Base-by-base conservation (phyloP, 208 protist species). In the Acanthamoeba lenticulata region DNA sequence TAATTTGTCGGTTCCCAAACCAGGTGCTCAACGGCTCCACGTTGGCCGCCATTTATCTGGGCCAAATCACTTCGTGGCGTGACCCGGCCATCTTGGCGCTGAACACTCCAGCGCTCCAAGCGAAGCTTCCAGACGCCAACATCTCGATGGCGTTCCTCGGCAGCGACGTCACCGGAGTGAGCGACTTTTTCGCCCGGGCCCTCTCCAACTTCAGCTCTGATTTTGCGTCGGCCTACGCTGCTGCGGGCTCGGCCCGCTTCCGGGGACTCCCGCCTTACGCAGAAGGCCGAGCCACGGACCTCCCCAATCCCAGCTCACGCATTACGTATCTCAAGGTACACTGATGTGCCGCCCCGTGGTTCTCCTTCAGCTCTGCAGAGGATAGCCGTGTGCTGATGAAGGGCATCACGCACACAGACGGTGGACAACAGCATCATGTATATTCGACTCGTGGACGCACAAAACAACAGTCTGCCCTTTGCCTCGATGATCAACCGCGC, bases 361-460 rank as follows among this genome's bases (percentile, higher is more conserved):
- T 77, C 42, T 44, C 67, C 32, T 77, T 44, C 11, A 0, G 1
- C 1, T 74, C 27, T 32, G 4, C 15, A n/a, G 2, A 1, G 27
- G 57, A 34, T 65, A 4, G 1, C 57, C 11, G 27, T 5, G 47
- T 5, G 47, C 47, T 52, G 47, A 52, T 52, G 9, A 15, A 19
- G 5, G 47, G 47, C 47, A 34, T n/a, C n/a, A 65, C 36, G 65
- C 27, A 27, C 38, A 2, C 7, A 89, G 79, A 89, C 79, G 9
- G 55, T 65, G 29, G 45, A 90, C 45, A 65, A 90, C 45, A 90
- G 81, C 29, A 40, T 90, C n/a, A 27, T 38, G 55, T 90, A 90
- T 27, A 60, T 90, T 2, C 9, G 55, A 3, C 49, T 45, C 3
- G 67, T 77, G 34, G 15, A 40, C 24, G 67, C 67, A 13, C 1